Base-by-base conservation (phyloP, 2,329 filamentous ascomycete species). In the Biscogniauxia marginata region DNA sequence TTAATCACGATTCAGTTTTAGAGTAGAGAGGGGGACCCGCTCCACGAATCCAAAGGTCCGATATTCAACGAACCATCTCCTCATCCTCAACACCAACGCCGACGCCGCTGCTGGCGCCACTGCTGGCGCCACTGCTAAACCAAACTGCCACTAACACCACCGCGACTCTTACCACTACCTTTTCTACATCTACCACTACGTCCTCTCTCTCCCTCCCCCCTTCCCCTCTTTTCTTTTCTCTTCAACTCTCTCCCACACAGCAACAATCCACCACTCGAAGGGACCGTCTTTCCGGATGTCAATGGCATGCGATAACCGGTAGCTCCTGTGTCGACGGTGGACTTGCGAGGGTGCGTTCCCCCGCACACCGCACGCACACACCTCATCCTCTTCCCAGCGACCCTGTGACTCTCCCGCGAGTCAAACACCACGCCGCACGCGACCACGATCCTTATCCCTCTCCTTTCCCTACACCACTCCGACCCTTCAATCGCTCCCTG, bases 291-390 rank as follows among this genome's bases (percentile, higher is more conserved):
- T 58, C 49, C 50, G 54, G 69, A 69, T 65, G 79, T 77, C 79
- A 81, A 85, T 85, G 83, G 78, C 77, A 79, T 75, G 77, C 72
- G 74, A 78, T 75, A 78, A 78, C 74, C 76, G 78, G 71, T 84
- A 84, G 77, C 64, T 71, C 65, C 65, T 69, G 74, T 74, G 73
- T 75, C 72, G 74, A 77, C 77, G 79, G 79, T 79, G 78, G 79
- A 80, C 78, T 80, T 77, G 79, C 77, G 79, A 79, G 80, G 79
- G 79, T 80, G 73, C 73, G 67, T 78, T 80, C 78, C 80, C 30
- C 81, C 81, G 80, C 80, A 82, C 78, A 78, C 78, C 77, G 78
- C 72, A 77, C 65, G 69, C 72, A 74, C 73, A 67, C 69, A 62
- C 69, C 66, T 68, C 64, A 55, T 46, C 56, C 49, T 39, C 30